Evolutionary conservation across 805 yeast species (phyloP), one percentile per base, ranked within the genome.

Genomic region (Grigorovia humatica): DNA sequence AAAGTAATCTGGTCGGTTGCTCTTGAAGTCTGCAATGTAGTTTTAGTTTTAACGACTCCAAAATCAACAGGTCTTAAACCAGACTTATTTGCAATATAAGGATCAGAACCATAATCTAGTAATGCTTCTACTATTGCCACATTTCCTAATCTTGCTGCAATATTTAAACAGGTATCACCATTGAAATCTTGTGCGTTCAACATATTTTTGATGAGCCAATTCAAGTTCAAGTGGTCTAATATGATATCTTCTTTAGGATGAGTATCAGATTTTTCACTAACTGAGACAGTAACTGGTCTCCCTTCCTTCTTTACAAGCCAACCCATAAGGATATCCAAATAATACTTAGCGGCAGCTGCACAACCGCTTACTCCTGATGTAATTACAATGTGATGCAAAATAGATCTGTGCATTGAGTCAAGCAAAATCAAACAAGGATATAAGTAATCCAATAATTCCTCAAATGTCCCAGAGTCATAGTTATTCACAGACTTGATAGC

Each of bases 131-230:
- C 90, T 51, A 93, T 78, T 46, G 85, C 81, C 47, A 81, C 79
- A 64, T 87, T 85, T 9, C 95, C 95, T 27, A 93, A 79, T 59
- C 95, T 78, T 0, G 97, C 93, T 0, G 95, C 95, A 51, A 93
- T 86, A 63, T 90, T 95, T 54, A 93, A 73, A 47, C 96, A 90
- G 0, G 99, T 93, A 65, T 93, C 96, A 27, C 99, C 99, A 61
- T 90, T 90, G 51, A 81, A 74, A 69, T 93, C 99, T 56, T 84
- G 87, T n/a, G 85, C 85, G 64, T 93, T 91, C 50, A 91, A 83
- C 59, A 93, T 78, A 47, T 81, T 79, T 17, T 77, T 72, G 72
- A 84, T 82, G 57, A 84, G 80, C 61, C 76, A 72, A 11, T 78
- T 76, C 27, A 85, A 70, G 17, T 73, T 70, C 43, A 77, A 73